phyloP scores from a whole-genome alignment of 2,329 filamentous ascomycete genomes.

The Thielaviopsis cerberus region DNA sequence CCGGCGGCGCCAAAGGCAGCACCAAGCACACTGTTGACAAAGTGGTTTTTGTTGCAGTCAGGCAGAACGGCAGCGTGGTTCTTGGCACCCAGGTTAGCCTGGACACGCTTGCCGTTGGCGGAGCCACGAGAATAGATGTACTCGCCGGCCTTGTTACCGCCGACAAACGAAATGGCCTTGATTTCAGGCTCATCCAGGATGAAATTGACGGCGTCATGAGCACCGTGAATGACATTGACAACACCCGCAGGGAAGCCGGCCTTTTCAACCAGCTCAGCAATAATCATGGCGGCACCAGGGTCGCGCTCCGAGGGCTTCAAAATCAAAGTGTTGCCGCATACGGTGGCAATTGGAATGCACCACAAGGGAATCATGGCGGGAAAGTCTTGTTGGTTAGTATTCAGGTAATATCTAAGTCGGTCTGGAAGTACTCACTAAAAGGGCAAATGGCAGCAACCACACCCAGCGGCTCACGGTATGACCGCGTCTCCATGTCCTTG shows the following conservation, averaged over 20 bases:
- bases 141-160: conserved; percentile 72
- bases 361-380: conserved; percentile 87
- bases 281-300: conserved; percentile 68
- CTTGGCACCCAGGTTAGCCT: conserved; percentile 76
- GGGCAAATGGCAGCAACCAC: conserved; percentile 73
- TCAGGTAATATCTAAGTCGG: neutral
- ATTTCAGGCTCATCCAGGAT: conserved; percentile 70
- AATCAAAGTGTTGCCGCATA: conserved; percentile 68
- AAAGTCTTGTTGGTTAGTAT: conserved; percentile 42
- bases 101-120: conserved; percentile 72
- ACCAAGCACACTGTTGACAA: conserved; percentile 65
- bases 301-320: conserved; percentile 77
- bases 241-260: conserved; percentile 69
- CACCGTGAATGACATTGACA: conserved; percentile 66
- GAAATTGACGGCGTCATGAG: conserved; percentile 67
- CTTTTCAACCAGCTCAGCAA: conserved; percentile 61
- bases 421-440: conserved; percentile 44
- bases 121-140: conserved; percentile 67
- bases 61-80: conserved; percentile 73
- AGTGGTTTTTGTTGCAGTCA: conserved; percentile 80
- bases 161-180: conserved; percentile 75
- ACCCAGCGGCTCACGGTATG: conserved; percentile 64
- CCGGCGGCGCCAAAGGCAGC: conserved; percentile 73
- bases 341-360: conserved; percentile 69
- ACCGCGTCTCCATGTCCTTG: conserved; percentile 78